Conservation (phyloP, 768 basidiomycete species). For the Leccinum subgranulosum region DNA sequence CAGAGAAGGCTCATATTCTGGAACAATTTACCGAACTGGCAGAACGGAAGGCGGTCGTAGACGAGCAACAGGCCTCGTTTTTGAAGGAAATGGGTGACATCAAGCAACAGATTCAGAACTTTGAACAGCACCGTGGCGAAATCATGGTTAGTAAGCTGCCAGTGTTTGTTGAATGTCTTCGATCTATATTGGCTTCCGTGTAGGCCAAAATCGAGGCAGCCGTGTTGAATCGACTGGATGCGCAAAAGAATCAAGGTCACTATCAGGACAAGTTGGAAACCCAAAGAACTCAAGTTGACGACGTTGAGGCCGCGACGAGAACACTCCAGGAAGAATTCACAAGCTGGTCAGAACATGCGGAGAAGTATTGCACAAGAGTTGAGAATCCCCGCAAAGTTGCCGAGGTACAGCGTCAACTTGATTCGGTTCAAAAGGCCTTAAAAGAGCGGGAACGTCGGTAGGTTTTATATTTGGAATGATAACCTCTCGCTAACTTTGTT, state of each 20-base stretch:
- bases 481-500: not conserved
- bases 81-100: conserved; percentile 44
- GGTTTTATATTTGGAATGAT: conserved; percentile 10
- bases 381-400: conserved; percentile 55
- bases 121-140: conserved; percentile 40
- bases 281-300: conserved; percentile 45
- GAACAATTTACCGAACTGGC: conserved; percentile 49
- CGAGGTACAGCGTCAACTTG: conserved; percentile 56
- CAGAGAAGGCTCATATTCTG: conserved; percentile 45
- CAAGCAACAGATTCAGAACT: conserved; percentile 49
- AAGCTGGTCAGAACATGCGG: conserved; percentile 65
- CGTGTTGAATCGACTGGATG: conserved; percentile 45
- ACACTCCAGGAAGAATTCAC: conserved; percentile 60
- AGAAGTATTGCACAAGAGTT: conserved; percentile 56
- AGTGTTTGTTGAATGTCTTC: not conserved
- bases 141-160: conserved; percentile 40
- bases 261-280: conserved; percentile 52
- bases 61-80: conserved; percentile 43
- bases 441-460: conserved; percentile 65
- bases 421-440: conserved; percentile 62
- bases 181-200: not conserved
- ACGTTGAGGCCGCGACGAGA: conserved; percentile 43
- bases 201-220: conserved; percentile 52
- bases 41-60: conserved; percentile 44
- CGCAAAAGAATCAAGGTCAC: conserved; percentile 46